A percentile compares a stretch with the other conserved stretches of the same genome.
These are phyloP conservation scores for Pyrrhoderma noxium DNA, from an alignment of 1,284 basidiomycete species.

Conservation along the genomic window DNA sequence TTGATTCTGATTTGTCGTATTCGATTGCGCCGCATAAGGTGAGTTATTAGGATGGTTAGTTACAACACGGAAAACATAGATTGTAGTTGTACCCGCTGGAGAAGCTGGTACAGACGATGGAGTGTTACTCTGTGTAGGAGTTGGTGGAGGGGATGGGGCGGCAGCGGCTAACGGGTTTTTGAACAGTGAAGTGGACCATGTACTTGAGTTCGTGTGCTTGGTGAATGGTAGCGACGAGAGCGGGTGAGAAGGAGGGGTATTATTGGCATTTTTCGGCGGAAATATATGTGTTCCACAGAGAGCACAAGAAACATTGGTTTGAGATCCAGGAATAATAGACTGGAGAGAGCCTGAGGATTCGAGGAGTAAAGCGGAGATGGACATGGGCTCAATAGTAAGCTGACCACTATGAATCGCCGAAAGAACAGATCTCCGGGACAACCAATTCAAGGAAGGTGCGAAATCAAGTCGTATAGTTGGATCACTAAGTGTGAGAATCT, in stretches of 20 bases:
- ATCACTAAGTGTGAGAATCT: slow-evolving; percentile 47
- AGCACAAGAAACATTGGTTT: slow-evolving; percentile 48
- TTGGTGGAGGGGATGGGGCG: slow-evolving; percentile 23
- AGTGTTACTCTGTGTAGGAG: slow-evolving; percentile 25
- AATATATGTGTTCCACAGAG: slow-evolving; percentile 66
- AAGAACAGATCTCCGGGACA: slow-evolving; percentile 82
- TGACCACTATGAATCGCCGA: slow-evolving; percentile 85
- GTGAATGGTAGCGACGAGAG: slow-evolving; percentile 21
- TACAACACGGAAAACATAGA: slow-evolving; percentile 54
- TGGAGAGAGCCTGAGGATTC: slow-evolving; percentile 34
- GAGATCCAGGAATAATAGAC: slow-evolving; percentile 38
- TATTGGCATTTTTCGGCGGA: slow-evolving; percentile 19
- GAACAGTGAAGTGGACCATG: slow-evolving; percentile 52
- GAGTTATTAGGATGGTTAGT: no score
- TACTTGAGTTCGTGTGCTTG: slow-evolving; percentile 24
- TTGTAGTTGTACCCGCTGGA: slow-evolving; percentile 28
- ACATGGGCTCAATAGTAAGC: slow-evolving; percentile 83
- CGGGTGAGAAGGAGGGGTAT: slow-evolving; percentile 20
- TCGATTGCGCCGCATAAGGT: slow-evolving; percentile 24
- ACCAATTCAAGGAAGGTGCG: slow-evolving; percentile 92
- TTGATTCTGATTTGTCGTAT: slow-evolving; percentile 3
- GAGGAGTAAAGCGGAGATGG: slow-evolving; percentile 43
- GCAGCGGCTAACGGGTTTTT: slow-evolving; percentile 38
- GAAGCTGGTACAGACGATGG: slow-evolving; percentile 17
- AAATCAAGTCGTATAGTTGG: slow-evolving; percentile 88